Evolutionary conservation across 2,329 filamentous ascomycete species (phyloP), one percentile per base, ranked within the genome.

Genomic region (Apiospora rasikravindrae): DNA sequence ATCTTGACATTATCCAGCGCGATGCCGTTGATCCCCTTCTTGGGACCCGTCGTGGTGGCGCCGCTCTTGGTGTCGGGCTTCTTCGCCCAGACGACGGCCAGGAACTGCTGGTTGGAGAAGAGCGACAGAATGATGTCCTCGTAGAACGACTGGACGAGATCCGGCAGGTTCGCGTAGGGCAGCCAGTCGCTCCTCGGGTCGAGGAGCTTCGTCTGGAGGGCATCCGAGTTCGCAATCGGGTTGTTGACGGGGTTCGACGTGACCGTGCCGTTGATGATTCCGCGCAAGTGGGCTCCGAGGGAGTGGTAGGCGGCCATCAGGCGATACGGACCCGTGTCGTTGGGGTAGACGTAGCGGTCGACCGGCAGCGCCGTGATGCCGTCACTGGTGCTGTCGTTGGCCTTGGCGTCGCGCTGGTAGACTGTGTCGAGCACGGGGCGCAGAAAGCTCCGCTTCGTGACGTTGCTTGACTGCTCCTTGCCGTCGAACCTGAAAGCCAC

Each of bases 121-220:
- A 84, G 74, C 0, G 81, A 81, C 14, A 84, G 72, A 13, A 83
- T 75, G 44, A 84, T 80, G 71, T 83, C 80, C 67, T 84, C 78
- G 75, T 84, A 83, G 29, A 83, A 76, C 4, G 70, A 73, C 67
- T 81, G 78, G 37, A 84, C 73, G 11, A 74, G 71, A 0, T 74
- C n/a, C 22, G 72, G 67, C 5, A 84, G 73, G 47, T 82, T 74
- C 1, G 76, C 51, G 14, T 75, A 74, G 1, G 81, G 76, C 33
- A 83, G 79, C 71, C 78, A 82, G 51, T 81, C 80, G 7, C 75
- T 80, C 14, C 77, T 77, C 29, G 73, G 78, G 74, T 83, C 77
- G 24, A 87, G 78, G 1, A 88, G 78, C n/a, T 80, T 80, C 1
- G 85, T 87, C 72, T 84, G 83, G 10, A 83, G 79, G 24, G 83